A percentile compares a stretch with the other conserved stretches of the same genome.
Evolutionary conservation across 805 yeast species (phyloP).

Genomic region (Candida maris): DNA sequence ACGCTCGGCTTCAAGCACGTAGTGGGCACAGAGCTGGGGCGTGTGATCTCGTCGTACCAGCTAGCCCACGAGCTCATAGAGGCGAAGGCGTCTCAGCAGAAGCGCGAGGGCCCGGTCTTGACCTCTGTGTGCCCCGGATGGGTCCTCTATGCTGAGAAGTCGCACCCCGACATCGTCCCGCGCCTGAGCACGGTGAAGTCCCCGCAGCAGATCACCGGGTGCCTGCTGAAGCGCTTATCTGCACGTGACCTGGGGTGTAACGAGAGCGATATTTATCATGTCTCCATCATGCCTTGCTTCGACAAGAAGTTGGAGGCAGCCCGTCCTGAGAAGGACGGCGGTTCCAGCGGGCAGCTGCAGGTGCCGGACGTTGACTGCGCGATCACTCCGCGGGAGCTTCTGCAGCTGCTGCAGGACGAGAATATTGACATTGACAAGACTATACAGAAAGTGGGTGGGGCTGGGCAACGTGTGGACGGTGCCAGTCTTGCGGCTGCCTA

Average conservation of each 20-base stretch:
- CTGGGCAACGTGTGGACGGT: conserved; percentile 5
- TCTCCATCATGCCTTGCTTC: conserved; percentile 94
- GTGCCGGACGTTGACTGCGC: conserved; percentile 84
- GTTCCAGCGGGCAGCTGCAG: background rate
- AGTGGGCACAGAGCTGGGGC: conserved; percentile 82
- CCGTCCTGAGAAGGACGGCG: conserved; percentile 57
- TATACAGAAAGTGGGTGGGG: background rate
- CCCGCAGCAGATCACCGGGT: conserved; percentile 92
- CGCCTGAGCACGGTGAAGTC: conserved; percentile 72
- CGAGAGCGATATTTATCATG: conserved; percentile 55
- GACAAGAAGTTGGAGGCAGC: conserved; percentile 96
- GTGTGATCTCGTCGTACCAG: conserved; percentile 57
- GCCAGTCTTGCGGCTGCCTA: conserved; percentile 17
- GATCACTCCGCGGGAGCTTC: conserved; percentile 82
- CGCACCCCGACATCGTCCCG: conserved; percentile 81
- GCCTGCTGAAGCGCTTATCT: conserved; percentile 55
- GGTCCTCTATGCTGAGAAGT: conserved; percentile 93
- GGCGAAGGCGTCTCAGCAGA: conserved; percentile 8
- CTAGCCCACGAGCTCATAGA: conserved; percentile 40
- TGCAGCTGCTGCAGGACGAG: conserved; percentile 64
- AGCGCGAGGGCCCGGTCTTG: conserved; percentile 46
- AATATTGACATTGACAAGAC: conserved; percentile 34
- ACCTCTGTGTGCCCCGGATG: conserved; percentile 92
- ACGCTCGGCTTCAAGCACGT: conserved; percentile 67
- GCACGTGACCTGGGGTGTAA: conserved; percentile 32